Evolutionary conservation across 345 rosid species (phyloP).

Genomic region (Pistacia integerrima): DNA sequence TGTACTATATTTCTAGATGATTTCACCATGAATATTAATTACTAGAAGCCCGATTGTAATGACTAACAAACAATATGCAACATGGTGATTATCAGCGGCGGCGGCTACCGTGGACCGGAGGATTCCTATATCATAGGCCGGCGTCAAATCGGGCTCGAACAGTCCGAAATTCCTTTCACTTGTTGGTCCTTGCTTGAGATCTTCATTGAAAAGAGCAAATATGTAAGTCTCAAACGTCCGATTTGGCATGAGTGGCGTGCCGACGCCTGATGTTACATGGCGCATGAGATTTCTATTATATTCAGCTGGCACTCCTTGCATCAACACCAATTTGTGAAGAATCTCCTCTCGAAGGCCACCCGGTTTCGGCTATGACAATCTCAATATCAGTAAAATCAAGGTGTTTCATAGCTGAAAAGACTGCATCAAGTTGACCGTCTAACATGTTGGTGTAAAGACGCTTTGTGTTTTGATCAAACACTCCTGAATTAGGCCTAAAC

Average conservation of each 20-base stretch:
- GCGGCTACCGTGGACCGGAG: slow-evolving; percentile 70
- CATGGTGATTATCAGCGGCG: slow-evolving; percentile 29
- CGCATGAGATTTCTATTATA: slow-evolving; percentile 63
- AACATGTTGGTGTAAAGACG: slow-evolving; percentile 73
- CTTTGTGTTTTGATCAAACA: slow-evolving; percentile 49
- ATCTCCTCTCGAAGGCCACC: slow-evolving; percentile 88
- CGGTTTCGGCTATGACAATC: slow-evolving; percentile 85
- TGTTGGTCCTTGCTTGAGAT: slow-evolving; percentile 75
- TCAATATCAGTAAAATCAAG: slow-evolving; percentile 69
- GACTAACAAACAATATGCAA: slow-evolving; percentile 34
- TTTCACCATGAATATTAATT: slow-evolving; percentile 17
- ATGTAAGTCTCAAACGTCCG: slow-evolving; percentile 84
- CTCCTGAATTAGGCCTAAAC: slow-evolving; percentile 66
- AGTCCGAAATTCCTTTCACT: slow-evolving; percentile 76
- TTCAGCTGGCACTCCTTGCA: slow-evolving; percentile 55
- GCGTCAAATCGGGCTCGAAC: slow-evolving; percentile 65
- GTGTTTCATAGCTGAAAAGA: slow-evolving; percentile 69
- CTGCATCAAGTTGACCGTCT: slow-evolving; percentile 90
- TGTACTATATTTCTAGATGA: not conserved
- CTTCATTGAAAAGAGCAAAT: slow-evolving; percentile 83
- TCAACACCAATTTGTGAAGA: slow-evolving; percentile 57
- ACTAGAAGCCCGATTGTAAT: slow-evolving; percentile 34
- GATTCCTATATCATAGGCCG: slow-evolving; percentile 72
- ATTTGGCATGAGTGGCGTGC: slow-evolving; percentile 88
- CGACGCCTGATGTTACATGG: slow-evolving; percentile 60